A percentile compares a stretch with the other conserved stretches of the same genome.
Evolutionary conservation across 345 rosid species (phyloP).

Genomic region (Syzygium aqueum): DNA sequence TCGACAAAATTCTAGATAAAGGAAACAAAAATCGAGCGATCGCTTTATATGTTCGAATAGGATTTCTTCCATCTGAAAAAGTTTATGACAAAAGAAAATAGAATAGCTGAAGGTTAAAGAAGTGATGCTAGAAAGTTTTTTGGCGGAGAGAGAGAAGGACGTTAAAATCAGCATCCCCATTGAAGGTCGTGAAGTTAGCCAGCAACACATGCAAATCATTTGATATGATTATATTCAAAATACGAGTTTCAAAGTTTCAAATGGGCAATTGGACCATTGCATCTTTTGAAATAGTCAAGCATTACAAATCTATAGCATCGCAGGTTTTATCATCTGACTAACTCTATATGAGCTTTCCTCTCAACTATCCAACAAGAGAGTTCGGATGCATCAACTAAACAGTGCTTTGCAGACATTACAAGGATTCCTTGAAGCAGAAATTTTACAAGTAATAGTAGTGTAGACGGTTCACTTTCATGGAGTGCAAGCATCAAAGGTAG

Average conservation of each 20-base stretch:
- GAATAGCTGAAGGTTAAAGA: background rate
- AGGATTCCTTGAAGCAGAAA: background rate
- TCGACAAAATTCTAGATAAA: too few species aligned
- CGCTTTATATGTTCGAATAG: background rate
- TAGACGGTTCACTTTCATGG: background rate
- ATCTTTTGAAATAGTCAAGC: background rate
- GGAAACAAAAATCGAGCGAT: too few species aligned
- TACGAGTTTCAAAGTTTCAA: background rate
- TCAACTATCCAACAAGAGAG: background rate
- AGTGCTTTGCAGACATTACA: background rate
- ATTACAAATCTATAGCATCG: background rate
- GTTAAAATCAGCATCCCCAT: background rate
- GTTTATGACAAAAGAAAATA: background rate
- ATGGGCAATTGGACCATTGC: background rate
- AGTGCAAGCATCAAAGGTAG: background rate
- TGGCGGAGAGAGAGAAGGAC: background rate
- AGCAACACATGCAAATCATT: background rate
- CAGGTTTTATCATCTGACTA: background rate
- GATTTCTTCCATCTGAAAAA: background rate
- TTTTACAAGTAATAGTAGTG: background rate
- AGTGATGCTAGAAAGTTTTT: background rate
- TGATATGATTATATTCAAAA: background rate
- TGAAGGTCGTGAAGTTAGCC: background rate
- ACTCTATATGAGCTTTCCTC: background rate
- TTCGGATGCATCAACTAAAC: background rate